Base-by-base conservation (phyloP, 2,329 filamentous ascomycete genomes). In the Emydomyces testavorans region DNA sequence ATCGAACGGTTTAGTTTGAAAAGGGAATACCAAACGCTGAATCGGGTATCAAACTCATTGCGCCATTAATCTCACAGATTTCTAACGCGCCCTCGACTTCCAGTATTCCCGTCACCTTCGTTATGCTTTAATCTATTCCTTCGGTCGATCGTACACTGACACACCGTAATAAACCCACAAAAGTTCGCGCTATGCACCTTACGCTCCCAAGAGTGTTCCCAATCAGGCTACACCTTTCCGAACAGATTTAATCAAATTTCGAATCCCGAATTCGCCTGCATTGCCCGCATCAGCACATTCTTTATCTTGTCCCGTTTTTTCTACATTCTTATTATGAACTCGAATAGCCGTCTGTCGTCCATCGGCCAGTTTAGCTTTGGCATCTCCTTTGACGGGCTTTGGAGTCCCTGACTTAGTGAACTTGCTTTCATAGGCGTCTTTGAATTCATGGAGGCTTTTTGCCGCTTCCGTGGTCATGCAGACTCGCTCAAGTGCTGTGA, bases 381-480 rank as follows among this genome's bases (percentile, higher is more conserved):
- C 6, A 26, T 20, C 18, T 15, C 24, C 24, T 18, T 47, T 47
- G 6, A 24, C 26, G 3, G 23, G 31, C 16, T 24, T 40, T 26
- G 20, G 26, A 6, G 29, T 18, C 10, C 28, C 34, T 6, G 36
- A 40, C 21, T 32, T 47, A 8, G 28, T 39, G 18, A 29, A 36
- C 23, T 21, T 28, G 29, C 45, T 18, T 11, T 48, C 37, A 54
- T 62, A 64, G 31, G 51, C 56, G 3, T 50, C 46, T 31, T 57
- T 52, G 45, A 66, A 66, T 8, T 53, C 55, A 5, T 54, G 44
- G 42, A 68, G 54, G 50, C 65, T 67, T 13, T 45, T 50, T 20
- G 49, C 57, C 32, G 66, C 65, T 50, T 66, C 63, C 4, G 58
- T 54, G 0, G 65, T 65, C 26, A 53, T 34, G 51, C 66, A 68